Evolutionary conservation across 2,329 filamentous ascomycete genomes (phyloP).

Genomic region (Setomelanomma holmii): DNA sequence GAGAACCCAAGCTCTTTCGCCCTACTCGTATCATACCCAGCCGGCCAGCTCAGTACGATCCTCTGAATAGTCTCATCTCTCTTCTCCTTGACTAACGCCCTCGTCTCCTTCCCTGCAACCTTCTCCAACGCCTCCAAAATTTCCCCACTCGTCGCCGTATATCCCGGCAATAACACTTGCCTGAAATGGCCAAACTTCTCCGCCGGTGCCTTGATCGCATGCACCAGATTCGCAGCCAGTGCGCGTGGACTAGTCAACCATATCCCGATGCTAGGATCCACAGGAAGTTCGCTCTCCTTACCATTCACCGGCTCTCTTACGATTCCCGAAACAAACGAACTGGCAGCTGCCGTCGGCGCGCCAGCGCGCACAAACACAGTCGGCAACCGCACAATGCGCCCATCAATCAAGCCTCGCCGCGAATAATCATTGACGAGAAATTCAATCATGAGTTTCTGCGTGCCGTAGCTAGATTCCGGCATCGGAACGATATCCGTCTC

Average conservation of each 20-base stretch:
- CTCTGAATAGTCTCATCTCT: constrained; percentile 58
- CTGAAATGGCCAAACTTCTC: constrained; percentile 61
- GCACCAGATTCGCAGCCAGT: constrained; percentile 62
- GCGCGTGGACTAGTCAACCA: constrained; percentile 66
- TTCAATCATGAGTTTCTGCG: constrained; percentile 69
- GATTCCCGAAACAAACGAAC: constrained; percentile 69
- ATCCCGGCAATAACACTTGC: constrained; percentile 62
- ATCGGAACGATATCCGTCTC: constrained; percentile 61
- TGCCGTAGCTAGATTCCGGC: constrained; percentile 68
- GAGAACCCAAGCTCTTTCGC: constrained; percentile 62
- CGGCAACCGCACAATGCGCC: constrained; percentile 65
- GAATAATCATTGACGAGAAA: constrained; percentile 69
- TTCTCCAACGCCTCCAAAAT: constrained; percentile 64
- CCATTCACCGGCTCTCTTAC: constrained; percentile 69
- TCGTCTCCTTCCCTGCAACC: constrained; percentile 61
- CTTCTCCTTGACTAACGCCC: constrained; percentile 60
- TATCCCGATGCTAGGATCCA: constrained; percentile 60
- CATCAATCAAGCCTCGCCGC: constrained; percentile 64
- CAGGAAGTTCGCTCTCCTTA: constrained; percentile 58
- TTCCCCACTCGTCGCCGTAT: constrained; percentile 61
- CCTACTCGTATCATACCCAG: constrained; percentile 62
- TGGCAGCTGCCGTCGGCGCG: constrained; percentile 66
- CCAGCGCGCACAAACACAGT: constrained; percentile 69
- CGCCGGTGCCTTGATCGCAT: constrained; percentile 58
- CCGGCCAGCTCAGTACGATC: constrained; percentile 65